Base-by-base conservation (phyloP, 345 rosid genomes). In the Salix viminalis region DNA sequence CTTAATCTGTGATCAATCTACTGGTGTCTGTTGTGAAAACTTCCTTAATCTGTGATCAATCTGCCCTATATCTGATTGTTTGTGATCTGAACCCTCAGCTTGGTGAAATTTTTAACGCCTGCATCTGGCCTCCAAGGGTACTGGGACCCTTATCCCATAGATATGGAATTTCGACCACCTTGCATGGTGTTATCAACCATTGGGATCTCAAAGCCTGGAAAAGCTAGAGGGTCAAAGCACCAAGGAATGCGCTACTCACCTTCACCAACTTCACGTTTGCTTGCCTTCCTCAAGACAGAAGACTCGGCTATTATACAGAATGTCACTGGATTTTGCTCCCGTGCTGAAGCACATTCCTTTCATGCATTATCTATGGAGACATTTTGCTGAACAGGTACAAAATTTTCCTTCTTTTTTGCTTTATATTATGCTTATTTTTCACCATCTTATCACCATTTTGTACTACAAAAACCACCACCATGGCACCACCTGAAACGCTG, bases 111-210 rank as follows among this genome's bases (percentile, higher is more conserved):
- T 79, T 85, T 95, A 79, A 93, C 99, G 0, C 98, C 99, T 41
- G 84, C 96, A 64, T 91, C 97, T 7, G 92, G 96, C 72, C 91
- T 93, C 13, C 93, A 91, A 89, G 99, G 99, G 81, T 90, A 91
- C 79, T 95, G 99, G 99, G 98, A 95, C 66, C 99, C 99, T 2
- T 95, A 95, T 76, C 99, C 99, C 36, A 95, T 95, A 37, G 98
- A 93, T 80, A 95, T 95, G 99, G 99, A 95, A 79, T 95, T 93
- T 78, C 89, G 86, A 84, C 99, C 99, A 2, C 99, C 99, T 69
- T 95, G 99, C 85, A 89, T 95, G 80, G 99, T 95, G 67, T 74
- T 95, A 74, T 95, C 99, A 4, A 95, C 98, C 62, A 95, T 93
- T 0, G 99, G 99, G 44, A 93, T 96, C 84, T 95, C 99, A 16